phyloP scores from a whole-genome alignment of 306 rosid species.

The Crotalaria pallida region DNA sequence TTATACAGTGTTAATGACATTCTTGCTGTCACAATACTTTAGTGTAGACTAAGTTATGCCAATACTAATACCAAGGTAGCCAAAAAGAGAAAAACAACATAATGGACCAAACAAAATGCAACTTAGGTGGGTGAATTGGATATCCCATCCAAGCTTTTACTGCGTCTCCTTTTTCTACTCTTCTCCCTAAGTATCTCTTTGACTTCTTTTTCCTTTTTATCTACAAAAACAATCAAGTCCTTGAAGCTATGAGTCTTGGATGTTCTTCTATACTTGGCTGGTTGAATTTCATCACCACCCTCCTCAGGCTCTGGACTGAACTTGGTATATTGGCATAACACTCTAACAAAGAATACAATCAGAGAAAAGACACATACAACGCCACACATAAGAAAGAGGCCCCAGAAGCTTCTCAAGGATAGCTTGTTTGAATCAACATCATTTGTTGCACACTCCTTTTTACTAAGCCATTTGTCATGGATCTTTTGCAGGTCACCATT shows the following conservation, averaged over 20 bases:
- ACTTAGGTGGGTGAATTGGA: constrained; percentile 25
- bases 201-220: constrained; percentile 54
- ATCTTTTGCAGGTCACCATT: constrained; percentile 72
- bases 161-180: constrained; percentile 16
- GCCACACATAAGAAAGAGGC: constrained; percentile 65
- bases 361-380: constrained; percentile 50
- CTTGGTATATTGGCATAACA: constrained; percentile 45
- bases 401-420: constrained; percentile 81
- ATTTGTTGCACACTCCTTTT: constrained; percentile 28
- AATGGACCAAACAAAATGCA: constrained; percentile 6
- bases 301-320: constrained; percentile 34
- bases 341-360: constrained; percentile 39
- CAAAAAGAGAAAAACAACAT: background rate
- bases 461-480: constrained; percentile 69
- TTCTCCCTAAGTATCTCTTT: constrained; percentile 51
- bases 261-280: constrained; percentile 26
- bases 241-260: constrained; percentile 42
- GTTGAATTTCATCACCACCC: constrained; percentile 31
- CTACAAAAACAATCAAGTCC: constrained; percentile 47
- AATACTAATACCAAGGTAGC: background rate
- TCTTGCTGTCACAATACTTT: constrained; percentile 6
- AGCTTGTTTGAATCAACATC: constrained; percentile 38
- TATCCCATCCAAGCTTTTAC: constrained; percentile 12
- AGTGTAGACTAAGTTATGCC: background rate
- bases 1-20: background rate